A percentile compares a stretch with the other conserved stretches of the same genome.
These are phyloP conservation scores for Rhodofomes roseus DNA, from an alignment of 1,284 basidiomycete species.

Conservation along the genomic window DNA sequence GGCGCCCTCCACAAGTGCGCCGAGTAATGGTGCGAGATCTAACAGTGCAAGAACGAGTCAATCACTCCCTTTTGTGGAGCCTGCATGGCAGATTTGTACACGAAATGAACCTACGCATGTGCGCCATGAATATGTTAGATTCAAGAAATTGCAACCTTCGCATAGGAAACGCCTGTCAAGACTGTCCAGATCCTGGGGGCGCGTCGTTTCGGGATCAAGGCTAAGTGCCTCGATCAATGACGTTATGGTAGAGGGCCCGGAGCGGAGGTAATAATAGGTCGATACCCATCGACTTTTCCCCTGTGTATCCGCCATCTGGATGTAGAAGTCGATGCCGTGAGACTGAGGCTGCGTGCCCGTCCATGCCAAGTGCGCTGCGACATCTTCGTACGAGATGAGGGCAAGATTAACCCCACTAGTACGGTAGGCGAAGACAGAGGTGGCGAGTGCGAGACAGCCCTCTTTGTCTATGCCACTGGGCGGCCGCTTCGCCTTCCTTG, in stretches of 20 bases:
- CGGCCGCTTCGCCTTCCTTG: neutral
- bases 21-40: neutral
- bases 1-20: neutral
- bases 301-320: neutral
- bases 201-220: neutral
- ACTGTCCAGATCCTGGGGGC: neutral
- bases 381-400: neutral
- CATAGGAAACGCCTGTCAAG: neutral
- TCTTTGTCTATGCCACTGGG: too few species aligned
- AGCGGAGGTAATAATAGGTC: too few species aligned
- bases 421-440: neutral
- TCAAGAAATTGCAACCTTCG: neutral
- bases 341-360: neutral
- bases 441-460: neutral
- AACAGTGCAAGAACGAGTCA: neutral
- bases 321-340: neutral
- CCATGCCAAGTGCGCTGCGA: neutral
- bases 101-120: neutral
- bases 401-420: too few species aligned
- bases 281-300: too few species aligned
- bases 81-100: too few species aligned
- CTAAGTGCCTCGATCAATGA: neutral
- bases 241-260: too few species aligned
- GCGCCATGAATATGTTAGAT: neutral
- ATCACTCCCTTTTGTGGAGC: too few species aligned